Evolutionary conservation across 148 eudicot species (phyloP).

Genomic region (Camellia sinensis): DNA sequence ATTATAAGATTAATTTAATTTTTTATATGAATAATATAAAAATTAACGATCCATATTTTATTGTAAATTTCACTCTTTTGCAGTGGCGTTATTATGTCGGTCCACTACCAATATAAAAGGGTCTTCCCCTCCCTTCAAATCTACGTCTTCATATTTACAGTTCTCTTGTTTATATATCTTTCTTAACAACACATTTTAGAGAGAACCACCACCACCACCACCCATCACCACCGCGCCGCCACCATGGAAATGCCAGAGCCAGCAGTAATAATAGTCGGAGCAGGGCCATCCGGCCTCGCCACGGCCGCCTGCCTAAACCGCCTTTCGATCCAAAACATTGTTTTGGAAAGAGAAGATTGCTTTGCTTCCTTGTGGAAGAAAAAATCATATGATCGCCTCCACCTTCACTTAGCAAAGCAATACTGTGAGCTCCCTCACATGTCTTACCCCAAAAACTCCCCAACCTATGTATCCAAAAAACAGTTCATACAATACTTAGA

Average conservation of each 20-base stretch:
- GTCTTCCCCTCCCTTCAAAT: too few species aligned
- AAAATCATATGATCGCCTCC: conserved; percentile 64
- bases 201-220: not conserved
- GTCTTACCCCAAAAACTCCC: conserved; percentile 36
- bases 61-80: too few species aligned
- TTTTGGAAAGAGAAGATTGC: conserved; percentile 71
- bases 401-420: conserved; percentile 64
- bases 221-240: not conserved
- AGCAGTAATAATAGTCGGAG: conserved; percentile 58
- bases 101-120: too few species aligned
- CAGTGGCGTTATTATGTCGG: too few species aligned
- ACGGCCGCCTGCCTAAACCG: conserved; percentile 59
- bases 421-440: conserved; percentile 55
- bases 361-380: conserved; percentile 70
- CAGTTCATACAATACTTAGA: conserved; percentile 55
- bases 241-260: conserved; percentile 11
- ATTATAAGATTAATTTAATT: too few species aligned
- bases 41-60: too few species aligned
- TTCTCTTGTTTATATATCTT: not conserved
- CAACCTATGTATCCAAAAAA: conserved; percentile 40
- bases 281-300: conserved; percentile 77
- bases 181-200: not conserved
- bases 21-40: too few species aligned
- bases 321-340: conserved; percentile 48
- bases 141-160: too few species aligned